Conservation (phyloP, 169 alveolate species). For the Eimeria tenella region DNA sequence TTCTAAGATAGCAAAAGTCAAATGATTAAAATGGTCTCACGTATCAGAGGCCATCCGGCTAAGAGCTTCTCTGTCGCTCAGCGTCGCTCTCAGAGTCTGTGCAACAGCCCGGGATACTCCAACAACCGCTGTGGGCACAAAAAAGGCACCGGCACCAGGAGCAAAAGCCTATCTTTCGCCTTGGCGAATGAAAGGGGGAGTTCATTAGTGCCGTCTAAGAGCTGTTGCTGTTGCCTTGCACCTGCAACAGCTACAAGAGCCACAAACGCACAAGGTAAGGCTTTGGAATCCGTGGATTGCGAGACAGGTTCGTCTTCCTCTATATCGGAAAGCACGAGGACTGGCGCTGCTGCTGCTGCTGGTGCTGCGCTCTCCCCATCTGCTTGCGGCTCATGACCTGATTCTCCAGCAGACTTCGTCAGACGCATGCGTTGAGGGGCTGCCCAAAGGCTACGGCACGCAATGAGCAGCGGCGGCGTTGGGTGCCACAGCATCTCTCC, state of each 20-base stretch:
- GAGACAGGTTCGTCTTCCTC: not conserved
- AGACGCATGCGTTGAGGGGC: slow-evolving; percentile 57
- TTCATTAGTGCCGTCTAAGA: not conserved
- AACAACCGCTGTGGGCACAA: not conserved
- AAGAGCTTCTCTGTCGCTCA: slow-evolving; percentile 2
- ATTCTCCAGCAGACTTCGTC: slow-evolving; percentile 4
- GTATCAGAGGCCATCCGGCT: slow-evolving; percentile 11
- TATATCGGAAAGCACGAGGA: slow-evolving; percentile 15
- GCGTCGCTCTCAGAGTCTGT: not conserved
- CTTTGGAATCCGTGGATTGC: not conserved
- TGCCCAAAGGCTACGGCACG: slow-evolving; percentile 48
- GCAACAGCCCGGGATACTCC: not conserved
- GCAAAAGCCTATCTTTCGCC: not conserved
- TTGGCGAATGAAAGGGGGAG: not conserved
- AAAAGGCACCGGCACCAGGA: not conserved
- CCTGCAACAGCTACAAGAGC: slow-evolving; percentile 31
- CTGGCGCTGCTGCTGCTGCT: not conserved
- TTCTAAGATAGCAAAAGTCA: too few relatives aligned
- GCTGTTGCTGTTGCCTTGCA: not conserved
- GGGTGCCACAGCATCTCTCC: slow-evolving; percentile 62
- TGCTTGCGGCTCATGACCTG: not conserved
- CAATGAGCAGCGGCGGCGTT: slow-evolving; percentile 31
- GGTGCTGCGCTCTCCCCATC: not conserved
- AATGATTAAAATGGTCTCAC: not conserved
- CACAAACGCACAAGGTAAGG: not conserved